Evolutionary conservation across 257 asterid genomes (phyloP).

Genomic region (Ilex aquifolium): DNA sequence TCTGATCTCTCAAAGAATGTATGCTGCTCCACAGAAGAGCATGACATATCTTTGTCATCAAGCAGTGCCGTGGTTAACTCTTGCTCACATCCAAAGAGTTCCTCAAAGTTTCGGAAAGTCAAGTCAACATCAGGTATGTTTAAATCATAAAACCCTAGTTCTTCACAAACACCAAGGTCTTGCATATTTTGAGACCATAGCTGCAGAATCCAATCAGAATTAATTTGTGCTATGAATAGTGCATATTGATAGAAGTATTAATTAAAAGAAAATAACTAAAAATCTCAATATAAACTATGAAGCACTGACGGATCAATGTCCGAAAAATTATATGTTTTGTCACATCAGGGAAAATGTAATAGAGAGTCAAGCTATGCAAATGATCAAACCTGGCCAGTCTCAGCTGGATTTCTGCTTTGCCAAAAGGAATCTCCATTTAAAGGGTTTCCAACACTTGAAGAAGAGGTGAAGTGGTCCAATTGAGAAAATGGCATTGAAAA

Average conservation of each 20-base stretch:
- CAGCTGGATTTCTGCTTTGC: slow-evolving; percentile 55
- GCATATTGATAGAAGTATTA: too few species aligned
- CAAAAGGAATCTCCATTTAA: slow-evolving; percentile 46
- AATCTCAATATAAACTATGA: background rate
- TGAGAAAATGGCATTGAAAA: slow-evolving; percentile 33
- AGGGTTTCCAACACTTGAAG: slow-evolving; percentile 16
- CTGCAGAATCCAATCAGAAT: slow-evolving; percentile 31
- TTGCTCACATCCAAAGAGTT: slow-evolving; percentile 52
- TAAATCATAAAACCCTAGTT: slow-evolving; percentile 46
- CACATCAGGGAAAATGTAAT: background rate
- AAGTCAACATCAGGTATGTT: slow-evolving; percentile 75
- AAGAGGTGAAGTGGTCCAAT: slow-evolving; percentile 30
- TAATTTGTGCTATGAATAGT: background rate
- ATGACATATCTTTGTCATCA: slow-evolving; percentile 14
- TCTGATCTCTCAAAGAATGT: slow-evolving; percentile 24
- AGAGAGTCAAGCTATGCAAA: background rate
- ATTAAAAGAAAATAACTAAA: background rate
- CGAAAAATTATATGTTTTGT: background rate
- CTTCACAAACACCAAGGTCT: slow-evolving; percentile 81
- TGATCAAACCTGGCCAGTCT: slow-evolving; percentile 48
- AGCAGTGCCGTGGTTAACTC: slow-evolving; percentile 19
- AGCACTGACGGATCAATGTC: too few species aligned
- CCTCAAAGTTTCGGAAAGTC: slow-evolving; percentile 78
- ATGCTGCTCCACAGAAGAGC: slow-evolving; percentile 29
- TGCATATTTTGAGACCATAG: slow-evolving; percentile 83